A percentile compares a stretch with the other conserved stretches of the same genome.
Evolutionary conservation across 768 basidiomycete species (phyloP).

Genomic region (Myochromella boudieri): DNA sequence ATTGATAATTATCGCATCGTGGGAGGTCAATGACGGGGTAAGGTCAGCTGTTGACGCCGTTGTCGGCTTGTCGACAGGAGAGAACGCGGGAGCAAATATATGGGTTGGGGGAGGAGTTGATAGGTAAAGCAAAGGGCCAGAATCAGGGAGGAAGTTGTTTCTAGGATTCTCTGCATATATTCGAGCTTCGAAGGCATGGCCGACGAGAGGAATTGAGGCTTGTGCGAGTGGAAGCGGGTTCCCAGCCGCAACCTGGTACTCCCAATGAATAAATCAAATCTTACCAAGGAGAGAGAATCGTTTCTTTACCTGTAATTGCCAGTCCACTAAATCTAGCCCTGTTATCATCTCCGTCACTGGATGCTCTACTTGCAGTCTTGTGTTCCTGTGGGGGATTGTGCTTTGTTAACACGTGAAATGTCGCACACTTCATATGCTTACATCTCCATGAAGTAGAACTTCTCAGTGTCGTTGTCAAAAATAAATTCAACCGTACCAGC

Average conservation of each 20-base stretch:
- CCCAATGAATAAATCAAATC: not conserved
- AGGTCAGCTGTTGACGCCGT: slow-evolving; percentile 24
- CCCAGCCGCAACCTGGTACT: slow-evolving; percentile 74
- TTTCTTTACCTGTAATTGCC: slow-evolving; percentile 77
- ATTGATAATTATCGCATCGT: slow-evolving; percentile 32
- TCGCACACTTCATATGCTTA: slow-evolving; percentile 29
- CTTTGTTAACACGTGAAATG: not conserved
- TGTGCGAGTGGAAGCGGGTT: slow-evolving; percentile 82
- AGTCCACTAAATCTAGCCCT: slow-evolving; percentile 90
- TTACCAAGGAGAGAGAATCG: not conserved
- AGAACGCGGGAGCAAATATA: slow-evolving; percentile 54
- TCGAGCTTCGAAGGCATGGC: slow-evolving; percentile 92
- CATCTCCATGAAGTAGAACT: slow-evolving; percentile 98
- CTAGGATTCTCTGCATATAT: slow-evolving; percentile 96
- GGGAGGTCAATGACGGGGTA: slow-evolving; percentile 29
- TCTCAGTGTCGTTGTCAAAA: slow-evolving; percentile 84
- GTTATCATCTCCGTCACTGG: slow-evolving; percentile 96
- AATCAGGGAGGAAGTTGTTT: slow-evolving; percentile 91
- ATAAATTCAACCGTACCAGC: slow-evolving; percentile 97
- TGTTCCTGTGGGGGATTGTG: slow-evolving; percentile 55
- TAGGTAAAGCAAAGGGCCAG: slow-evolving; percentile 77
- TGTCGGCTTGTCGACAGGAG: slow-evolving; percentile 23
- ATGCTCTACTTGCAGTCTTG: slow-evolving; percentile 84
- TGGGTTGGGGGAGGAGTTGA: slow-evolving; percentile 78
- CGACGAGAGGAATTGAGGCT: slow-evolving; percentile 77